These are phyloP conservation scores for Hyaloscypha bicolor DNA, from an alignment of 495 filamentous ascomycete genomes.

Conservation along the genomic window DNA sequence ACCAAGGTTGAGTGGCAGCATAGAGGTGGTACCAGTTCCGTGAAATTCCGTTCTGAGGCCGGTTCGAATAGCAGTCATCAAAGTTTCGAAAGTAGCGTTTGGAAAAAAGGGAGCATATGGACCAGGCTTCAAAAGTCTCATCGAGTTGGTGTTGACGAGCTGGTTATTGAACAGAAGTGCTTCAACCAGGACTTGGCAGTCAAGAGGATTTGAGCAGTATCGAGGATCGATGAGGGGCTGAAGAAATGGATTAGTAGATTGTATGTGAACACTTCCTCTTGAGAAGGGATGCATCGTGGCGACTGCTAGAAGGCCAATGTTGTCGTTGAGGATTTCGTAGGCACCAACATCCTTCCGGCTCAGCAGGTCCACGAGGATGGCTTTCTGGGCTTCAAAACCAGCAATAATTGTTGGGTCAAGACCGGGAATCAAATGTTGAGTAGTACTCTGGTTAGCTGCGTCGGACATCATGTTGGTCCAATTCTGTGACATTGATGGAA, in stretches of 20 bases:
- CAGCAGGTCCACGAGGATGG: not conserved
- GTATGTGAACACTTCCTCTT: constrained; percentile 45
- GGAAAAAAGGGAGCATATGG: constrained; percentile 5
- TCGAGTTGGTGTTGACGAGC: constrained; percentile 18
- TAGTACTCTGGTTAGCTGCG: constrained; percentile 29
- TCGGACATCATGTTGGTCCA: constrained; percentile 30
- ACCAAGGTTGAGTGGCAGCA: constrained; percentile 44
- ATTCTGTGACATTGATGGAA: constrained; percentile 34
- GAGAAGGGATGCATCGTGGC: constrained; percentile 39
- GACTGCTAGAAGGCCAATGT: constrained; percentile 9
- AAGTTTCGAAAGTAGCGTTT: constrained; percentile 4
- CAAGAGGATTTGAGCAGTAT: constrained; percentile 40
- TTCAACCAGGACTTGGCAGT: constrained; percentile 36
- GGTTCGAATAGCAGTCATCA: constrained; percentile 32
- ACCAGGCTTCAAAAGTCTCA: constrained; percentile 13
- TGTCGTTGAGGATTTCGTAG: constrained; percentile 20
- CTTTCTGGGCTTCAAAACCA: constrained; percentile 13
- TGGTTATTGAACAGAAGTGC: constrained; percentile 24
- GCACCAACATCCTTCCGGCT: not conserved
- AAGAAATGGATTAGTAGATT: constrained; percentile 39
- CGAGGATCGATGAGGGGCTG: constrained; percentile 38
- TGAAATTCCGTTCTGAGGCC: constrained; percentile 20
- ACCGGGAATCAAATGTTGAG: constrained; percentile 32
- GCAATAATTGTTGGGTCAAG: constrained; percentile 3
- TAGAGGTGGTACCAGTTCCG: constrained; percentile 51